Conservation (phyloP, 768 basidiomycete species). For the Cytidiella melzeri region DNA sequence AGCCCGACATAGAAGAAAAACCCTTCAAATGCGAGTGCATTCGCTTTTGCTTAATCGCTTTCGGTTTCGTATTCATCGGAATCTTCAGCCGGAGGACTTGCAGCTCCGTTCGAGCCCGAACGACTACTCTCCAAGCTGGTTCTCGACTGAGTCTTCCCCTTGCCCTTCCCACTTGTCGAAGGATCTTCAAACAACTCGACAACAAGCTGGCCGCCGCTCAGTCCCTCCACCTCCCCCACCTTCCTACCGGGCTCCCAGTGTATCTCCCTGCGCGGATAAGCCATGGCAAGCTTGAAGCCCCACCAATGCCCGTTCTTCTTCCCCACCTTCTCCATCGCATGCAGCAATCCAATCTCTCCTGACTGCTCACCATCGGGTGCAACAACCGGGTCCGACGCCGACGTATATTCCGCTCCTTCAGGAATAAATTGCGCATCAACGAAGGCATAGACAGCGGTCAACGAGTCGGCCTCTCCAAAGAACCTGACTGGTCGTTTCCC, state of each 20-base stretch:
- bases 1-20: too few species aligned
- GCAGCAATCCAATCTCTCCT: slow-evolving; percentile 31
- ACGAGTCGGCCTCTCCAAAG: slow-evolving; percentile 42
- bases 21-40: too few species aligned
- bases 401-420: slow-evolving; percentile 20
- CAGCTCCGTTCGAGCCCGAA: not conserved
- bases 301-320: slow-evolving; percentile 44
- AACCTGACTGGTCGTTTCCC: slow-evolving; percentile 49
- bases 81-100: slow-evolving; percentile 24
- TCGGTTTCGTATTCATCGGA: slow-evolving; percentile 58
- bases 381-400: slow-evolving; percentile 35
- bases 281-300: slow-evolving; percentile 62
- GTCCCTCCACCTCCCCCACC: slow-evolving; percentile 40
- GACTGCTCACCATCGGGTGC: slow-evolving; percentile 31
- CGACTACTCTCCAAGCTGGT: slow-evolving; percentile 3
- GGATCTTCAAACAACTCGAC: slow-evolving; percentile 40
- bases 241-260: slow-evolving; percentile 36
- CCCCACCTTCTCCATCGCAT: slow-evolving; percentile 24
- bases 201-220: slow-evolving; percentile 60
- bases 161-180: slow-evolving; percentile 13
- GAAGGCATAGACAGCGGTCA: slow-evolving; percentile 66
- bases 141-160: slow-evolving; percentile 12
- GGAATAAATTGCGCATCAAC: slow-evolving; percentile 61
- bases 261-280: slow-evolving; percentile 67
- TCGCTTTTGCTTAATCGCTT: slow-evolving; percentile 12